phyloP scores from a whole-genome alignment of 371 early-diverging fungal genomes.

The Umbelopsis sp. region DNA sequence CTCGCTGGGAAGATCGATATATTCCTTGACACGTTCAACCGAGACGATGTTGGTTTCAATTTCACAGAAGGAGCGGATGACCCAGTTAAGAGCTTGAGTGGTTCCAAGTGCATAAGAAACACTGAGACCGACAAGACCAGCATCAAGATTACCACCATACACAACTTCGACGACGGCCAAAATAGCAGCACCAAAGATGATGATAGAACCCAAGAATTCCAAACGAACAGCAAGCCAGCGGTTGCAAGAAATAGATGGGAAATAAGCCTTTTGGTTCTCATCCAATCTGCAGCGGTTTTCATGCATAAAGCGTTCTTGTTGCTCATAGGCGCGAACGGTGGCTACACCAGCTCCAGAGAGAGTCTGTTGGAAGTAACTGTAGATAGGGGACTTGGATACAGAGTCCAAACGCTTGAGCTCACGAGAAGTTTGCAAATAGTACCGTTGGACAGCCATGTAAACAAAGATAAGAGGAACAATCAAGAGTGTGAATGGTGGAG shows the following conservation, averaged over 20 bases:
- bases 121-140: conserved; percentile 60
- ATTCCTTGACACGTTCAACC: conserved; percentile 89
- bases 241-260: conserved; percentile 78
- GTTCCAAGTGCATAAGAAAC: conserved; percentile 62
- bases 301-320: conserved; percentile 69
- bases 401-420: conserved; percentile 58
- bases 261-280: conserved; percentile 79
- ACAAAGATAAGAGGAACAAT: conserved; percentile 38
- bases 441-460: conserved; percentile 49
- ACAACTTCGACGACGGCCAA: conserved; percentile 50
- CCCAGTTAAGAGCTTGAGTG: conserved; percentile 52
- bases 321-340: conserved; percentile 86
- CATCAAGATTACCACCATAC: conserved; percentile 24
- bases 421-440: conserved; percentile 69
- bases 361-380: conserved; percentile 47
- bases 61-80: conserved; percentile 69
- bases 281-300: conserved; percentile 81
- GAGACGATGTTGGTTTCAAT: conserved; percentile 73
- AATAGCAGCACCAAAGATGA: conserved; percentile 49
- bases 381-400: conserved; percentile 51
- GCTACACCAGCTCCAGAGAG: conserved; percentile 52
- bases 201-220: conserved; percentile 22
- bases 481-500: conserved; percentile 50
- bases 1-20: conserved; percentile 82
- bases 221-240: conserved; percentile 68